Conservation (phyloP, 306 rosid genomes). For the Vicia sativa region DNA sequence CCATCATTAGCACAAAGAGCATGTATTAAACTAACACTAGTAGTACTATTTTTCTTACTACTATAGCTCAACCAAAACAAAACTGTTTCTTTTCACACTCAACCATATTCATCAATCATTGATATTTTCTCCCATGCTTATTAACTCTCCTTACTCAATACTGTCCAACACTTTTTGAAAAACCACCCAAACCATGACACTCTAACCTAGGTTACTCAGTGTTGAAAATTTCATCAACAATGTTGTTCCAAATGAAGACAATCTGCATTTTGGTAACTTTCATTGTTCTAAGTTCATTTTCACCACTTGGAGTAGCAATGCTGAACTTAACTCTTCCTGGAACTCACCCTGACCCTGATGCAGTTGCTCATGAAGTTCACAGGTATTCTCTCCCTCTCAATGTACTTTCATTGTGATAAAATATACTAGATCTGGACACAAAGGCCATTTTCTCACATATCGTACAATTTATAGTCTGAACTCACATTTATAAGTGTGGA, state of each 20-base stretch:
- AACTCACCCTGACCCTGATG: slow-evolving; percentile 83
- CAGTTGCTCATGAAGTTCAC: slow-evolving; percentile 78
- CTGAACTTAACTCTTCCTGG: slow-evolving; percentile 84
- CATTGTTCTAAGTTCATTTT: slow-evolving; percentile 48
- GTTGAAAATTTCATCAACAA: slow-evolving; percentile 34
- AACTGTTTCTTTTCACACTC: slow-evolving; percentile 40
- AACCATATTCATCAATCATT: slow-evolving; percentile 28
- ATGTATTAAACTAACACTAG: too few relatives aligned
- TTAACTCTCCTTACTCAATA: slow-evolving; percentile 35
- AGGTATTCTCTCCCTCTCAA: slow-evolving; percentile 49
- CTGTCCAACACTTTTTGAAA: slow-evolving; percentile 39
- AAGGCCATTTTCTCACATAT: slow-evolving; percentile 1
- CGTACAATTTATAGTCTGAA: too few relatives aligned
- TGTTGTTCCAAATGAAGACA: slow-evolving; percentile 55
- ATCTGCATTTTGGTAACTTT: slow-evolving; percentile 60
- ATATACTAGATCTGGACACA: slow-evolving; percentile 28
- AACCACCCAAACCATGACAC: slow-evolving; percentile 23
- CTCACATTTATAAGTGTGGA: too few relatives aligned
- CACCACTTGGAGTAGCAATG: slow-evolving; percentile 43
- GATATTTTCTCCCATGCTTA: slow-evolving; percentile 15
- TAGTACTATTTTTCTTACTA: too few relatives aligned
- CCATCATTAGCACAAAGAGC: slow-evolving; percentile 34
- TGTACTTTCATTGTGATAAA: slow-evolving; percentile 11
- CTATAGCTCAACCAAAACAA: not conserved
- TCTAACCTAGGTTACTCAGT: not conserved